Evolutionary conservation across 2,329 filamentous ascomycete genomes (phyloP), one percentile per base, ranked within the genome.

Genomic region (Colletotrichum filicis): DNA sequence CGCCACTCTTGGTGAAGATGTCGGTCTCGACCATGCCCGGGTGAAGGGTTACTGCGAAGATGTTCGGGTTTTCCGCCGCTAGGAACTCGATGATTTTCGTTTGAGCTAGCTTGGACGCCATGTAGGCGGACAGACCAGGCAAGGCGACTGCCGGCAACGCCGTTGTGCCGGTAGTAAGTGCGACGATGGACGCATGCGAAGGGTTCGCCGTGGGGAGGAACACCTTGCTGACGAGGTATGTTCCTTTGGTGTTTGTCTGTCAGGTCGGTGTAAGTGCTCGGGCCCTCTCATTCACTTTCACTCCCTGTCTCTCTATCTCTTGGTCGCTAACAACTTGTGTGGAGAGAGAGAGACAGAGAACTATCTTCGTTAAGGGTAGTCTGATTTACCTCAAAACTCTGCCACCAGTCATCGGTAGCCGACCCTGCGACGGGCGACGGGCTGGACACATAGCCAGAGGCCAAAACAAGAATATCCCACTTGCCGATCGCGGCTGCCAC

Each of bases 231-330:
- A 85, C 76, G 16, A 88, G 80, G 55, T 87, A 86, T 0, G 82
- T 78, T 0, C 88, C 87, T 58, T 84, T 86, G 37, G 89, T 76
- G 72, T 90, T 90, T 67, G 88, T 84, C 59, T 65, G 49, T 42
- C 60, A 52, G n/a, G 32, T 5, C 6, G 37, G 57, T 61, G 66
- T 65, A 56, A 69, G 60, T 52, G 30, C 42, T 28, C 26, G n/a
- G 30, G 49, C 16, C 22, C n/a, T 24, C n/a, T 26, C 32, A 11
- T 19, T 58, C 56, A 11, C 19, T 12, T 8, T 11, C 35, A 22
- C 22, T 9, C 24, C 37, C 8, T 24, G 19, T 9, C 12, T 32
- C 16, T 49, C 19, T 49, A 19, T 46, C 42, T 24, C 16, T 19
- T 7, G 16, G 6, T n/a, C 42, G 6, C 19, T 9, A 6, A 1